Base-by-base conservation (phyloP, 2,329 filamentous ascomycete genomes). In the Curvularia sp. region DNA sequence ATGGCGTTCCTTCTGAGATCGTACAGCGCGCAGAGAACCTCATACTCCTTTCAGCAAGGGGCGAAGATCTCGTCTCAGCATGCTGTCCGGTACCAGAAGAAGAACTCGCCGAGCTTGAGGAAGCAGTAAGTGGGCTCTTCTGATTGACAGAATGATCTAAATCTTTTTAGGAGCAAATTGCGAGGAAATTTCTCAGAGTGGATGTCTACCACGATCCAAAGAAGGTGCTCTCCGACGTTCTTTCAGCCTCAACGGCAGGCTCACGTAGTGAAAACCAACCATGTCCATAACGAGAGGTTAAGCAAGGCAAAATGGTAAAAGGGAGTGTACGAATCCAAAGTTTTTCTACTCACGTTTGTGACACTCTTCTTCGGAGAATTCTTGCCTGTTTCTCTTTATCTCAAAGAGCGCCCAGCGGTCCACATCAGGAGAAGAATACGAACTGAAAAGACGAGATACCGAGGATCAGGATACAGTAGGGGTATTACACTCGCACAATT, bases 21-120 rank as follows among this genome's bases (percentile, higher is more conserved):
- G 84, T 97, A 6, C 80, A 89, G 15, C 86, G 93, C 55, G 93
- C 94, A 0, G 89, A 92, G 63, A 84, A 88, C 7, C 83, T 99
- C 35, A 86, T 89, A 22, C 75, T 86, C 6, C 80, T 95, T 15
- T 81, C 89, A 33, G 85, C 86, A 15, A 85, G 83, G 50, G 91
- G 92, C 6, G 90, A 94, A 70, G 91, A 96, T 74, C 80, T 98
- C 1, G 85, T 89, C 5, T 84, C 86, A 30, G 85, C 88, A 20
- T 97, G 91, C 75, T 86, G 90, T 4, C 83, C 82, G 44, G 79
- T 96, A 63, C 87, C 88, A 0, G 78, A 81, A 0, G 79, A 81
- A 4, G 92, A 97, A 68, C 82, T 83, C 52, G 75, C 78, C n/a
- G 84, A 86, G 38, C 80, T 97, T n/a, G 83, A 88, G 66, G 79